Percentiles rank a stretch among this genome's conserved stretches.
Evolutionary conservation across 768 basidiomycete species (phyloP).

Genomic region (Auriscalpium vulgare): DNA sequence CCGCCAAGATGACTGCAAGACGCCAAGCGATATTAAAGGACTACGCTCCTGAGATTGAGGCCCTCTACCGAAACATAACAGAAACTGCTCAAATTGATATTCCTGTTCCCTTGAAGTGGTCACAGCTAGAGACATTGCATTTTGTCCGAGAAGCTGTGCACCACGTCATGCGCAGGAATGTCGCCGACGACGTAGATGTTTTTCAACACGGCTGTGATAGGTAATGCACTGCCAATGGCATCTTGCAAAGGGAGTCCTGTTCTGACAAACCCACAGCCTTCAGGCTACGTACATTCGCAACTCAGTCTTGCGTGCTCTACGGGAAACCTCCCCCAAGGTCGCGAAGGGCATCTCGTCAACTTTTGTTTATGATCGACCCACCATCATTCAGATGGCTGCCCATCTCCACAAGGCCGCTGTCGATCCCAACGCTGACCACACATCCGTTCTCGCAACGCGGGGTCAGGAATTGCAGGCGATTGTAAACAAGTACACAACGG

Average conservation of each 20-base stretch:
- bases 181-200: constrained; percentile 18
- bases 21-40: constrained; percentile 29
- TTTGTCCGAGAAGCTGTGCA: constrained; percentile 29
- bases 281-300: constrained; percentile 23
- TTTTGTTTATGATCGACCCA: constrained; percentile 19
- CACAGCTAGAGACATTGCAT: constrained; percentile 10
- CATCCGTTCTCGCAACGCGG: neutral
- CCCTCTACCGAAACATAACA: constrained; percentile 27
- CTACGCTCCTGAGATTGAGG: constrained; percentile 35
- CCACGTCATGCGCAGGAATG: constrained; percentile 21
- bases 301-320: constrained; percentile 18
- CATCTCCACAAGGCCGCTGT: constrained; percentile 5
- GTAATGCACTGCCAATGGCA: neutral
- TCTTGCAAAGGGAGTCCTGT: too few species aligned
- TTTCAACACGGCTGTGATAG: constrained; percentile 2
- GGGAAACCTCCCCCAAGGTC: constrained; percentile 9
- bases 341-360: constrained; percentile 11
- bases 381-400: constrained; percentile 12
- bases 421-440: constrained; percentile 1
- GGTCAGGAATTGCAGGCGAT: constrained; percentile 15
- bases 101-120: constrained; percentile 21
- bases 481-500: constrained; percentile 15
- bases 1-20: constrained; percentile 32
- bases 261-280: constrained; percentile 7
- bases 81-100: constrained; percentile 24